Conservation (phyloP, 768 basidiomycete species). For the Mycena rebaudengoi region DNA sequence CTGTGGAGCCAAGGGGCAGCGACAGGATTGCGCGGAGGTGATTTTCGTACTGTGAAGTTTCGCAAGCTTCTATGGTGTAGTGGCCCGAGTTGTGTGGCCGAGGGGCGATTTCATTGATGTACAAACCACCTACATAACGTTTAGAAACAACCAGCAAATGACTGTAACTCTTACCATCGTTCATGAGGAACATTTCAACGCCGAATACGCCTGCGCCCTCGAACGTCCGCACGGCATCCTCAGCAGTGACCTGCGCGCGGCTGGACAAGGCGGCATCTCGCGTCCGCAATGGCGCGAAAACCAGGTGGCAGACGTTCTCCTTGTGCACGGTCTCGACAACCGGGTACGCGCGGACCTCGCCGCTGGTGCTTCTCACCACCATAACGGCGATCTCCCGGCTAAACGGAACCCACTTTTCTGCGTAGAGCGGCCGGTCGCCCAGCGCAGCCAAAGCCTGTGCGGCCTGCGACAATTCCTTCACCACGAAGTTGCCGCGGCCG, state of each 20-base stretch:
- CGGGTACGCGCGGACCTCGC: slow-evolving; percentile 85
- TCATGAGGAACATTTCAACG: slow-evolving; percentile 96
- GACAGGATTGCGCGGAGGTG: slow-evolving; percentile 94
- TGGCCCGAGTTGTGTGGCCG: slow-evolving; percentile 99
- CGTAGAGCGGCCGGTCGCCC: slow-evolving; percentile 81
- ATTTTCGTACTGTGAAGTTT: slow-evolving; percentile 97
- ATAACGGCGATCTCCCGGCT: slow-evolving; percentile 93
- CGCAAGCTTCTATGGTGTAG: slow-evolving; percentile 97
- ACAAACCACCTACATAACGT: slow-evolving; percentile 64
- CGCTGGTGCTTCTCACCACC: slow-evolving; percentile 85
- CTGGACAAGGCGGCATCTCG: slow-evolving; percentile 60
- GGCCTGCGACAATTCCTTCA: slow-evolving; percentile 63
- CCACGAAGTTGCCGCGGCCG: slow-evolving; percentile 89
- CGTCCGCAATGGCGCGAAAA: slow-evolving; percentile 85
- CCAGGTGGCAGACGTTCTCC: slow-evolving; percentile 92
- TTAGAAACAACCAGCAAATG: not conserved
- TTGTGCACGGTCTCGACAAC: slow-evolving; percentile 95
- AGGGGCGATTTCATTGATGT: slow-evolving; percentile 97
- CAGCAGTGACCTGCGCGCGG: slow-evolving; percentile 78
- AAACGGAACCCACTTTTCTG: slow-evolving; percentile 94
- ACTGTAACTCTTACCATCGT: slow-evolving; percentile 66
- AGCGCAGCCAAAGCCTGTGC: slow-evolving; percentile 62
- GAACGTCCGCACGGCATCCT: slow-evolving; percentile 79
- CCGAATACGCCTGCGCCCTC: slow-evolving; percentile 95
- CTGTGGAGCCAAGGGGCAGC: slow-evolving; percentile 89